Conservation (phyloP, 192 early-diverging fungal species). For the Backusella morwellensis region DNA sequence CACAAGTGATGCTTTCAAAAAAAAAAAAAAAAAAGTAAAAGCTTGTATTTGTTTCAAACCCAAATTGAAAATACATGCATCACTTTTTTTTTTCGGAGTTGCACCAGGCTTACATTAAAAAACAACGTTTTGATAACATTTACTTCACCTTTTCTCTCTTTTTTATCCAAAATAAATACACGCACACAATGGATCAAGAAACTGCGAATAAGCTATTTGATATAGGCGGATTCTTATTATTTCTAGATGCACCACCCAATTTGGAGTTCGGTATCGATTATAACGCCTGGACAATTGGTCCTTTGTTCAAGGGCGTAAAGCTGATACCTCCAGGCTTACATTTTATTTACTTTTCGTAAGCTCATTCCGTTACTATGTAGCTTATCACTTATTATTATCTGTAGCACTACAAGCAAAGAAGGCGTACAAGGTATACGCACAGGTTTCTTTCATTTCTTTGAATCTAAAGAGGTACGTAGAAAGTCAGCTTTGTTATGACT, state of each 20-base stretch:
- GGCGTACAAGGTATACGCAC: constrained; percentile 55
- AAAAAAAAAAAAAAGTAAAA: too few relatives aligned
- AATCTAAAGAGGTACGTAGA: constrained; percentile 53
- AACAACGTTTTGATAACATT: too few relatives aligned
- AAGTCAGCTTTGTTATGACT: constrained; percentile 9
- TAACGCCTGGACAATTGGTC: constrained; percentile 88
- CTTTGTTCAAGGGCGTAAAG: constrained; percentile 89
- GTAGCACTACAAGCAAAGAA: constrained; percentile 39
- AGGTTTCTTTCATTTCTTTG: constrained; percentile 79
- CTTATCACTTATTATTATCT: neutral
- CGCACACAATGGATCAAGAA: constrained; percentile 70
- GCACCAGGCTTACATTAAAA: too few relatives aligned
- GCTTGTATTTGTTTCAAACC: too few relatives aligned
- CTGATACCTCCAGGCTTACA: constrained; percentile 93
- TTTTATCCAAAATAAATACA: neutral
- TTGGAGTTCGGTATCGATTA: constrained; percentile 91
- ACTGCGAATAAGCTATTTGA: constrained; percentile 77
- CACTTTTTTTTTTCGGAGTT: too few relatives aligned
- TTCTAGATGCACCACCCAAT: constrained; percentile 75
- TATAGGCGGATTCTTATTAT: constrained; percentile 74
- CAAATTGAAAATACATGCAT: too few relatives aligned
- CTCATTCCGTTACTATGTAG: neutral
- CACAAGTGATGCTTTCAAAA: too few relatives aligned
- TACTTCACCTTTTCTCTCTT: too few relatives aligned
- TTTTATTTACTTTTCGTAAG: constrained; percentile 85